A percentile compares a stretch with the other conserved stretches of the same genome.
phyloP scores from a whole-genome alignment of 768 basidiomycete genomes.

The Russula sp. region DNA sequence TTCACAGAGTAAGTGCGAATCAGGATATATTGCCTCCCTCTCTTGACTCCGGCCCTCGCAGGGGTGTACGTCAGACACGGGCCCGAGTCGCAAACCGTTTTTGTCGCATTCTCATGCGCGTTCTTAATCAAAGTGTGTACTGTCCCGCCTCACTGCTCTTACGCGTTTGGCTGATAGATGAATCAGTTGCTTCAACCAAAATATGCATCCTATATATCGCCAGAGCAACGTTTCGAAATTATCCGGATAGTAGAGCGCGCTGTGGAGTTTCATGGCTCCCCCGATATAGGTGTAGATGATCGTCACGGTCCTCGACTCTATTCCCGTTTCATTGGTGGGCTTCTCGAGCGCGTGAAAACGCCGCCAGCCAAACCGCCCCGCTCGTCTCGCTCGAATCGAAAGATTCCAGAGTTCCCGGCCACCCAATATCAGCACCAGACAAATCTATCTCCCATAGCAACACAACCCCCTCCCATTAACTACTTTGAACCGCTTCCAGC shows the following conservation, averaged over 20 bases:
- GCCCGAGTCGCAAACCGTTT: constrained; percentile 31
- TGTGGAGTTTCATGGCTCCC: constrained; percentile 27
- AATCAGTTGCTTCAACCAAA: constrained; percentile 29
- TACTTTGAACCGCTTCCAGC: constrained; percentile 23
- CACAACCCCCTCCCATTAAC: background rate
- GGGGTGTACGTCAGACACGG: constrained; percentile 29
- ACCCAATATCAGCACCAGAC: background rate
- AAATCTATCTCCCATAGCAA: background rate
- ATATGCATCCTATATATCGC: constrained; percentile 26
- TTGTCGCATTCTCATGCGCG: constrained; percentile 31
- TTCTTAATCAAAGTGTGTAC: constrained; percentile 30
- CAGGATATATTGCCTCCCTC: background rate
- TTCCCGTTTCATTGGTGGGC: constrained; percentile 29
- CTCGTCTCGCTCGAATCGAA: constrained; percentile 7
- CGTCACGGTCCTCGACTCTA: constrained; percentile 32
- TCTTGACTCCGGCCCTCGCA: constrained; percentile 4
- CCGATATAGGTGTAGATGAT: constrained; percentile 31
- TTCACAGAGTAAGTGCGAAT: constrained; percentile 42
- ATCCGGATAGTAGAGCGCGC: constrained; percentile 25
- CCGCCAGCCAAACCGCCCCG: background rate
- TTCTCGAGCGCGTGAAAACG: constrained; percentile 24
- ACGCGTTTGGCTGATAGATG: background rate
- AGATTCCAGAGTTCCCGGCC: background rate
- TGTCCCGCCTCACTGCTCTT: background rate
- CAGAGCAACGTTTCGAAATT: constrained; percentile 27